These are phyloP conservation scores for Komagataella kurtzmanii DNA, from an alignment of 805 yeast genomes.

Conservation along the genomic window DNA sequence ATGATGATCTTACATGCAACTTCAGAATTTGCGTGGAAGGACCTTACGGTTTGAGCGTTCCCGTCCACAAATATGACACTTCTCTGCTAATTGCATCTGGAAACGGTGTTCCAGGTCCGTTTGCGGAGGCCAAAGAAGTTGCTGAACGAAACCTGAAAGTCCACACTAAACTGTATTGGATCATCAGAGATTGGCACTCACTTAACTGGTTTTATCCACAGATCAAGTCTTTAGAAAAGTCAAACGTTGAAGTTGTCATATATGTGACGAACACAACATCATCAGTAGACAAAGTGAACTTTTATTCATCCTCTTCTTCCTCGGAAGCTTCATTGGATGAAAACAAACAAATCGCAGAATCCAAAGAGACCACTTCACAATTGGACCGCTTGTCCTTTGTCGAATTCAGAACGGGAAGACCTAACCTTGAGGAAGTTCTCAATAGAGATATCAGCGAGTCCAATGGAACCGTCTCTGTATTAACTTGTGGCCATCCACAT, in stretches of 20 bases:
- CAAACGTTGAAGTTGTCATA: constrained; percentile 15
- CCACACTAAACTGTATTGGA: constrained; percentile 45
- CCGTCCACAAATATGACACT: constrained; percentile 34
- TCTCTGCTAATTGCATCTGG: constrained; percentile 61
- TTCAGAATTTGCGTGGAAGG: constrained; percentile 42
- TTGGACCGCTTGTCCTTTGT: constrained; percentile 17
- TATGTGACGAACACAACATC: constrained; percentile 20
- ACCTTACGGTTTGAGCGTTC: constrained; percentile 48
- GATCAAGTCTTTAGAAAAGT: constrained; percentile 16
- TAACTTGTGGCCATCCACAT: constrained; percentile 33
- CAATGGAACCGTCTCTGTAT: constrained; percentile 27
- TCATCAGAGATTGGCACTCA: constrained; percentile 37
- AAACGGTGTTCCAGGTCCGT: constrained; percentile 53
- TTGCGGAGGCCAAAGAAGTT: constrained; percentile 19
- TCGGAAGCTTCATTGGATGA: background rate
- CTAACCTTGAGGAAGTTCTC: constrained; percentile 21
- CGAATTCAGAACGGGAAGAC: constrained; percentile 32
- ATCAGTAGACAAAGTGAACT: constrained; percentile 6
- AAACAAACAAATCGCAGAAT: background rate
- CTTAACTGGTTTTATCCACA: constrained; percentile 38
- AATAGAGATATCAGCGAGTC: constrained; percentile 21
- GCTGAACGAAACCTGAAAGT: constrained; percentile 15
- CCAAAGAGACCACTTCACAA: constrained; percentile 4
- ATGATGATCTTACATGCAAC: constrained; percentile 12
- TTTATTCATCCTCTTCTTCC: background rate